phyloP scores from a whole-genome alignment of 169 alveolate genomes.

The Eimeria brunetti region DNA sequence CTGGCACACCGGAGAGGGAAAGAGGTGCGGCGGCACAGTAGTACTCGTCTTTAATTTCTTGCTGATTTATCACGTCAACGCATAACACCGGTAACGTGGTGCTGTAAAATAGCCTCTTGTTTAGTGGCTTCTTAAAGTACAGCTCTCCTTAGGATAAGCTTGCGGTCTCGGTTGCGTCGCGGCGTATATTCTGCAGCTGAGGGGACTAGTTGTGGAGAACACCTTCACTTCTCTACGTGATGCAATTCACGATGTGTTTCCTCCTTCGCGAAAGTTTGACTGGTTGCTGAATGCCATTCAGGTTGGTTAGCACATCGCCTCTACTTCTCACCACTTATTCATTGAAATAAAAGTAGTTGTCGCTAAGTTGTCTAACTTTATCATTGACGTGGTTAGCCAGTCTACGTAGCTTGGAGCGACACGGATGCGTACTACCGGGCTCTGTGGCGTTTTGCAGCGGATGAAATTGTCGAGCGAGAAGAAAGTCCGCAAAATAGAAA shows the following conservation, averaged over 20 bases:
- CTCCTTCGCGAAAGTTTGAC: conserved; percentile 41
- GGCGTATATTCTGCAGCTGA: conserved; percentile 45
- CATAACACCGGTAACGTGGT: not conserved
- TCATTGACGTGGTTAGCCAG: not conserved
- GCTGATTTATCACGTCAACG: not conserved
- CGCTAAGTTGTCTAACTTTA: no score
- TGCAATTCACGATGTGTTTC: conserved; percentile 79
- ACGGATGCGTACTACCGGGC: not conserved
- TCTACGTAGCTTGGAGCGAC: not conserved
- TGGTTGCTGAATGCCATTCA: conserved; percentile 18
- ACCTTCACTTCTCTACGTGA: conserved; percentile 85
- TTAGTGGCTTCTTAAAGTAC: not conserved
- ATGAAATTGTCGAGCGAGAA: conserved; percentile 11
- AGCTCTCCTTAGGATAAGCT: not conserved
- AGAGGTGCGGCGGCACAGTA: conserved; percentile 18
- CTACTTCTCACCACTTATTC: not conserved
- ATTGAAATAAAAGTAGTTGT: no score
- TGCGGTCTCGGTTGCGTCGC: no score
- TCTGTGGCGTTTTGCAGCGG: conserved; percentile 29
- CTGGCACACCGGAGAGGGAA: conserved; percentile 75
- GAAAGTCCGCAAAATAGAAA: not conserved
- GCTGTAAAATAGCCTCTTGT: not conserved
- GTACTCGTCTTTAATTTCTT: not conserved
- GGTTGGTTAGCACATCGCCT: not conserved
- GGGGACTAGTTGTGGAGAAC: conserved; percentile 88